Percentiles rank a stretch among this genome's conserved stretches.
These are phyloP conservation scores for Fabrea salina DNA, from an alignment of 169 alveolate genomes.

Conservation along the genomic window DNA sequence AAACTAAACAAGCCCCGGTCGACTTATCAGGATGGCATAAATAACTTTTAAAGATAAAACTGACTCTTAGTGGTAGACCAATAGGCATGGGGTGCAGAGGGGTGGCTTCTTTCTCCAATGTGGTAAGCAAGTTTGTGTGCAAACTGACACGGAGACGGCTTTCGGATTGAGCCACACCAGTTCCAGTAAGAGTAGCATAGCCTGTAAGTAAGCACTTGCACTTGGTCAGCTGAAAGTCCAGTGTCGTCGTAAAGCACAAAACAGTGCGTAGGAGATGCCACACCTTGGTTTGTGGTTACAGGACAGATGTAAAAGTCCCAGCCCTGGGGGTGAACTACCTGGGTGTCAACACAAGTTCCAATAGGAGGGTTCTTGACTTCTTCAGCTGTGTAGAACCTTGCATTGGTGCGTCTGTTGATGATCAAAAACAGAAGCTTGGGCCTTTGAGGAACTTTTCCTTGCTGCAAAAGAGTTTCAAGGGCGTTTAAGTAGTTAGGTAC, in stretches of 20 bases:
- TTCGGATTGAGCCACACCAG: constrained; percentile 59
- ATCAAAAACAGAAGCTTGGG: constrained; percentile 34
- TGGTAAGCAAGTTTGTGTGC: constrained; percentile 45
- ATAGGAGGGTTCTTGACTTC: constrained; percentile 33
- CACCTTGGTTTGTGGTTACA: constrained; percentile 56
- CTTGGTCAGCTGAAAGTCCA: constrained; percentile 35
- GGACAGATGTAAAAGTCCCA: constrained; percentile 67
- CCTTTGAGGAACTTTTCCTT: not conserved
- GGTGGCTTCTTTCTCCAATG: not conserved
- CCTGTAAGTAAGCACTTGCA: constrained; percentile 54
- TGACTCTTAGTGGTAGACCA: no score
- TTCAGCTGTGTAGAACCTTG: constrained; percentile 31
- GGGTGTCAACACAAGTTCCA: constrained; percentile 58
- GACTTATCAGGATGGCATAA: no score
- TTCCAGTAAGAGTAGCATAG: constrained; percentile 63
- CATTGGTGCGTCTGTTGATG: constrained; percentile 39
- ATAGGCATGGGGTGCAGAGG: not conserved
- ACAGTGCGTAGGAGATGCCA: constrained; percentile 65
- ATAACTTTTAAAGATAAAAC: no score
- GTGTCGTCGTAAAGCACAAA: constrained; percentile 50
- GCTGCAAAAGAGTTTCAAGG: not conserved
- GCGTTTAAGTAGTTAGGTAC: not conserved
- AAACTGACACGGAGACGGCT: constrained; percentile 73
- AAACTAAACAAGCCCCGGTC: no score
- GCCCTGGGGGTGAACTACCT: constrained; percentile 36